Conservation (phyloP, 2,329 filamentous ascomycete genomes). For the Penicillium verrucosum region DNA sequence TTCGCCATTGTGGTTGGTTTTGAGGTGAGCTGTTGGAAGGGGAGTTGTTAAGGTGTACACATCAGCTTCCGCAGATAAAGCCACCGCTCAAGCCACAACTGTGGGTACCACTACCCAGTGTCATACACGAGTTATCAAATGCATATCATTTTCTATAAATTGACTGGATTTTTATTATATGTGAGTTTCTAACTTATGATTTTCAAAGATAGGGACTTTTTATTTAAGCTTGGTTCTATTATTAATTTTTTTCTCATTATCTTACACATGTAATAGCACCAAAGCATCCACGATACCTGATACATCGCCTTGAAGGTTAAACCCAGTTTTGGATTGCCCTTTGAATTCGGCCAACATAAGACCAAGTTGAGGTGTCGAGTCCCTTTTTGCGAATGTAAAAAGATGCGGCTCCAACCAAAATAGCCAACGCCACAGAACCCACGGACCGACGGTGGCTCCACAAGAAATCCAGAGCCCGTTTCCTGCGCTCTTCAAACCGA, state of each 20-base stretch:
- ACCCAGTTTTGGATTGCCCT: conserved; percentile 20
- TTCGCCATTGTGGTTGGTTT: conserved; percentile 62
- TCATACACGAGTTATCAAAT: background rate
- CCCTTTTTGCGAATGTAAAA: conserved; percentile 59
- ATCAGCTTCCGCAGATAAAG: conserved; percentile 31
- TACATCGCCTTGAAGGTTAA: background rate
- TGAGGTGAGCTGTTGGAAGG: conserved; percentile 17
- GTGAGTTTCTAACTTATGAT: background rate
- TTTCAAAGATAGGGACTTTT: background rate
- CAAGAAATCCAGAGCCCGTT: conserved; percentile 51
- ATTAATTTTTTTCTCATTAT: background rate
- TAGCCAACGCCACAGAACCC: conserved; percentile 59
- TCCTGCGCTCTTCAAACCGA: conserved; percentile 59
- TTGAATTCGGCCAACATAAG: conserved; percentile 31
- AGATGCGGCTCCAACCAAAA: conserved; percentile 66
- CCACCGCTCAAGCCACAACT: conserved; percentile 32
- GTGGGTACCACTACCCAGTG: conserved; percentile 2
- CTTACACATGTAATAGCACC: conserved; percentile 4
- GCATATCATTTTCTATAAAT: background rate
- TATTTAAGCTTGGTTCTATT: background rate
- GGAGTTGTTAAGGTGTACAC: conserved; percentile 33
- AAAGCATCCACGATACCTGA: background rate
- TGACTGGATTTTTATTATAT: background rate
- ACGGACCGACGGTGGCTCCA: conserved; percentile 66
- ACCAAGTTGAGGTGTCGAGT: conserved; percentile 35